Conservation (phyloP, 164 flowering plant genomes). For the Tinospora cordifolia region DNA sequence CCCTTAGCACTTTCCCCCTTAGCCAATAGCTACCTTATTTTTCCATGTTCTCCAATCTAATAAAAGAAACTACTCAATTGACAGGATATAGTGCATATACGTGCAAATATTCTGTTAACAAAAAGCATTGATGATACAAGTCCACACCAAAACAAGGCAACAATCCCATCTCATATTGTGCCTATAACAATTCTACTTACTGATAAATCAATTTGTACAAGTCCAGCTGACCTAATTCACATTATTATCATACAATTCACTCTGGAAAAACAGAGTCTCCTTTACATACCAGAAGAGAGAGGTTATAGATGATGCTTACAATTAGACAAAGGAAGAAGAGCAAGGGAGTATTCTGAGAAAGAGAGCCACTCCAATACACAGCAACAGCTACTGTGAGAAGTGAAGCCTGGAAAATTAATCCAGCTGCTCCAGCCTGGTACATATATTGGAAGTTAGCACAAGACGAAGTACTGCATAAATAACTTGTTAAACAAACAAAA, state of each 20-base stretch:
- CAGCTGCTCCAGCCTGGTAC: slow-evolving; percentile 91
- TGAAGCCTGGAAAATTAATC: slow-evolving; percentile 78
- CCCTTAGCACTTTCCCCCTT: too few relatives aligned
- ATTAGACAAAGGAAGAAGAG: slow-evolving; percentile 71
- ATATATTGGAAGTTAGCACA: slow-evolving; percentile 19
- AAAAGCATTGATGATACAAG: too few relatives aligned
- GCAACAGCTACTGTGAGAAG: slow-evolving; percentile 82
- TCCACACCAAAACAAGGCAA: too few relatives aligned
- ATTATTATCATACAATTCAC: neutral
- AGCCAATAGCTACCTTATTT: too few relatives aligned
- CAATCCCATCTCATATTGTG: neutral
- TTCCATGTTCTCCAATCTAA: too few relatives aligned
- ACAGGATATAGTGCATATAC: too few relatives aligned
- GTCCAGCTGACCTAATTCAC: neutral
- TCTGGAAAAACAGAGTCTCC: neutral
- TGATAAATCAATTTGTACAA: neutral
- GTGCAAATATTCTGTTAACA: too few relatives aligned
- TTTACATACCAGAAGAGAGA: neutral
- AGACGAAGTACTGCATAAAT: neutral
- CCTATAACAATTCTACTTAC: neutral
- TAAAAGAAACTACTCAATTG: too few relatives aligned
- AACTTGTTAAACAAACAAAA: neutral
- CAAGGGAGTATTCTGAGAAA: slow-evolving; percentile 64
- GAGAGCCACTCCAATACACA: slow-evolving; percentile 80
- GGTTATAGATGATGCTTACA: slow-evolving; percentile 41